Conservation (phyloP, 345 rosid genomes). For the Acer saccharum region DNA sequence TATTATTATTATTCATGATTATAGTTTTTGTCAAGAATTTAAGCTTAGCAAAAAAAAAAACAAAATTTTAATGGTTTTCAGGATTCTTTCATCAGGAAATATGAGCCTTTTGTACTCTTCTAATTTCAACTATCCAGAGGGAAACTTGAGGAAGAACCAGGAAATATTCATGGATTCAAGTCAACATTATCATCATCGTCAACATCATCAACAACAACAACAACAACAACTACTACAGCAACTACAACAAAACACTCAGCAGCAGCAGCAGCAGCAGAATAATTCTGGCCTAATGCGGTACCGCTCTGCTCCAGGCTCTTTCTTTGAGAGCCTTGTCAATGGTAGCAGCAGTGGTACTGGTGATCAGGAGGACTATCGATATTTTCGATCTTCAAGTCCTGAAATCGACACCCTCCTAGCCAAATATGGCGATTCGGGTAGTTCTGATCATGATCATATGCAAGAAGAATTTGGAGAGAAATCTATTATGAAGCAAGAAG, state of each 20-base stretch:
- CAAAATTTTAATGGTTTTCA: constrained; percentile 12
- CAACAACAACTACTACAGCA: no score
- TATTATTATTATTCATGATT: not conserved
- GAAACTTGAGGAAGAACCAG: constrained; percentile 39
- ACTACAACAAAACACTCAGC: no score
- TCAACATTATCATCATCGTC: constrained; percentile 23
- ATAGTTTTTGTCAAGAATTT: not conserved
- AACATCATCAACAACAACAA: not conserved
- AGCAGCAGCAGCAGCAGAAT: constrained; percentile 27
- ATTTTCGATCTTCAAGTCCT: constrained; percentile 42
- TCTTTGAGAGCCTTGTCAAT: constrained; percentile 34
- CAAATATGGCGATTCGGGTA: constrained; percentile 32
- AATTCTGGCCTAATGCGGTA: constrained; percentile 36
- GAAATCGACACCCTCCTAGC: constrained; percentile 46
- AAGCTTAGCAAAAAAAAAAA: no score
- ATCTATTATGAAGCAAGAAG: constrained; percentile 42
- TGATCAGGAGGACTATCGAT: constrained; percentile 27
- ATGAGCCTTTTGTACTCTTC: constrained; percentile 47
- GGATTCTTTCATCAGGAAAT: constrained; percentile 16
- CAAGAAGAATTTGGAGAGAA: constrained; percentile 37
- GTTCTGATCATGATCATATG: constrained; percentile 22
- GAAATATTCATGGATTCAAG: constrained; percentile 38
- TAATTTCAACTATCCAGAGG: constrained; percentile 36
- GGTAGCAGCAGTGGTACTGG: constrained; percentile 13
- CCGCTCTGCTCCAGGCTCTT: constrained; percentile 50